Percentiles rank a stretch among this genome's conserved stretches.
phyloP scores from a whole-genome alignment of 2,329 filamentous ascomycete species.

The Ceratocystis huliohia region DNA sequence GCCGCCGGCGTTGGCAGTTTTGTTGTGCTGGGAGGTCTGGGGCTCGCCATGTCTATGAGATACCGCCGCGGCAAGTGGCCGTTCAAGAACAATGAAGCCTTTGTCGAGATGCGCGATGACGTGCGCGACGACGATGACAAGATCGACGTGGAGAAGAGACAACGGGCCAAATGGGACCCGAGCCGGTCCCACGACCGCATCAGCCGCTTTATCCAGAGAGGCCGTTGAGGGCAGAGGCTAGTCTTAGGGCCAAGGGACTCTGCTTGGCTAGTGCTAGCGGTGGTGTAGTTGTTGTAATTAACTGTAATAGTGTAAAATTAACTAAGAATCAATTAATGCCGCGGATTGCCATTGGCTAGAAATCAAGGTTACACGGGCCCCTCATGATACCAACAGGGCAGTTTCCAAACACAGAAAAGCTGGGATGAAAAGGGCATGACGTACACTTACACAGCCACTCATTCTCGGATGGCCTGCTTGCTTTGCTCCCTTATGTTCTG shows the following conservation, averaged over 20 bases:
- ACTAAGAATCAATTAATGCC: neutral
- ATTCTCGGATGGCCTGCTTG: no score
- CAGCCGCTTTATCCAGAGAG: conserved; percentile 14
- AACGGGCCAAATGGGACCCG: conserved; percentile 18
- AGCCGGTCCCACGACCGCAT: conserved; percentile 12
- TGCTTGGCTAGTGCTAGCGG: neutral
- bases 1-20: conserved; percentile 20
- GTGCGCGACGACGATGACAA: conserved; percentile 19
- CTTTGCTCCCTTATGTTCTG: no score
- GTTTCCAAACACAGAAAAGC: neutral
- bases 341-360: neutral
- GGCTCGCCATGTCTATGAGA: conserved; percentile 19
- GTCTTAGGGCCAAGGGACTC: neutral
- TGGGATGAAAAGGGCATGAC: neutral
- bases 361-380: neutral
- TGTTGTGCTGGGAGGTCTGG: conserved; percentile 18
- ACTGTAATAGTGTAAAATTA: neutral
- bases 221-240: neutral
- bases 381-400: neutral
- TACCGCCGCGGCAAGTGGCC: conserved; percentile 22
- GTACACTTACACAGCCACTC: no score
- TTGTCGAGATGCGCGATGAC: conserved; percentile 18
- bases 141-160: conserved; percentile 10
- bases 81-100: conserved; percentile 15
- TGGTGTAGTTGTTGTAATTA: neutral